Evolutionary conservation across 202 grass and related monocot genomes (phyloP), one percentile per base, ranked within the genome.

Genomic region (Elaeis oleifera): DNA sequence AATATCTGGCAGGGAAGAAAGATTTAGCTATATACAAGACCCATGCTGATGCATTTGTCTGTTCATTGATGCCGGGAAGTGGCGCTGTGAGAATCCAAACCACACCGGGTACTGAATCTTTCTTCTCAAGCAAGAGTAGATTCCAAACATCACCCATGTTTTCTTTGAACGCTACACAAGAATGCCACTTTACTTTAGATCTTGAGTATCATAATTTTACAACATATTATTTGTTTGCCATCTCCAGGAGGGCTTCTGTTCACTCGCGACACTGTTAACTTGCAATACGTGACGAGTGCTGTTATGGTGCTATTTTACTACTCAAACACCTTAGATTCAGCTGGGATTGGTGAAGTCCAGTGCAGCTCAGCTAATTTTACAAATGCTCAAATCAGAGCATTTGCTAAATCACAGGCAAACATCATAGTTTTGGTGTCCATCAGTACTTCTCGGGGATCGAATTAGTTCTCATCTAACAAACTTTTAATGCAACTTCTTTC

Each of bases 31-130:
- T 61, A 60, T 84, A 85, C 78, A 88, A 76, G 60, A 56, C 14
- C 39, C 60, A 74, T 53, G 15, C 86, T 23, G 81, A 84, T 55
- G 78, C 73, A 14, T 94, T 82, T 24, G 68, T 94, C 15, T 94
- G 89, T 27, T 70, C 84, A 6, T 6, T 85, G 19, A 75, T 94
- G 68, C 89, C 79, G 5, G 85, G 79, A 54, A 87, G 81, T 22
- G 85, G 81, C 19, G 56, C 59, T 23, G 74, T 76, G n/a, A 73
- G 78, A 66, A 78, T 89, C 18, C 44, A 18, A 32, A 89, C 77
- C 8, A 84, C 85, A 53, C 85, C 64, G 36, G 81, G 81, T 70
- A 80, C 21, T 13, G 15, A 63, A 31, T 9, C 36, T 13, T 44
- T 44, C 8, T 44, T 44, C 9, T 44, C 3, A 13, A 44, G 36